Base-by-base conservation (phyloP, 495 filamentous ascomycete species). In the Evernia prunastri region DNA sequence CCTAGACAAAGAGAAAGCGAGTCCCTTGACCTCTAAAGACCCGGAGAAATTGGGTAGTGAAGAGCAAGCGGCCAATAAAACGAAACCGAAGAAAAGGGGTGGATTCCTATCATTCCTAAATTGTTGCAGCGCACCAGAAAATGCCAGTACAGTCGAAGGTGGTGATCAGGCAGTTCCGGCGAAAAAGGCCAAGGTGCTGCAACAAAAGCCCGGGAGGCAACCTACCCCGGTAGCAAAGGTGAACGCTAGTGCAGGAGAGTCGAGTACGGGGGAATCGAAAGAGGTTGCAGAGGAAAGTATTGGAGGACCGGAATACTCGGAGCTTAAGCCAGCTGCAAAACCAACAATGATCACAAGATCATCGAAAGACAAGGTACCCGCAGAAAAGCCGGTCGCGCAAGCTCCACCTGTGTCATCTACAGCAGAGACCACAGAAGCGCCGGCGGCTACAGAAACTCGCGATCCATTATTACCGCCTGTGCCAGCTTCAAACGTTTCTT, bases 61-160 rank as follows among this genome's bases (percentile, higher is more conserved):
- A 56, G 63, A 60, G 45, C 53, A 65, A 59, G 62, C 67, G 67
- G 56, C 72, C 71, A 65, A 71, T 71, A 54, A 54, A 54, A 18
- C 80, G 57, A 84, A 82, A 70, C 73, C 79, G 60, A 88, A 86
- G 72, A 89, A 88, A 77, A 84, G 84, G 73, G 78, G 77, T 59
- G 80, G 84, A 13, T 76, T 96, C 43, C 76, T 95, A 27, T 80
- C 89, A 33, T 85, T 94, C 62, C 78, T 96, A 57, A 87, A 82
- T 59, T 96, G 92, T 78, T 96, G 91, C 73, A 85, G 86, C 36
- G 83, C 86, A 35, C 81, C 85, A 45, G 82, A 86, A 63, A 75
- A 83, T 54, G 83, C 82, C n/a, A 84, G 86, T 62, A 76, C 83
- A 4, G 78, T 86, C 45, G 85, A 84, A 63, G 74, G 77, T 60